Percentiles rank a stretch among this genome's conserved stretches.
Evolutionary conservation across 163 green algal genomes (phyloP).

Genomic region (Trebouxia gelatinosa): DNA sequence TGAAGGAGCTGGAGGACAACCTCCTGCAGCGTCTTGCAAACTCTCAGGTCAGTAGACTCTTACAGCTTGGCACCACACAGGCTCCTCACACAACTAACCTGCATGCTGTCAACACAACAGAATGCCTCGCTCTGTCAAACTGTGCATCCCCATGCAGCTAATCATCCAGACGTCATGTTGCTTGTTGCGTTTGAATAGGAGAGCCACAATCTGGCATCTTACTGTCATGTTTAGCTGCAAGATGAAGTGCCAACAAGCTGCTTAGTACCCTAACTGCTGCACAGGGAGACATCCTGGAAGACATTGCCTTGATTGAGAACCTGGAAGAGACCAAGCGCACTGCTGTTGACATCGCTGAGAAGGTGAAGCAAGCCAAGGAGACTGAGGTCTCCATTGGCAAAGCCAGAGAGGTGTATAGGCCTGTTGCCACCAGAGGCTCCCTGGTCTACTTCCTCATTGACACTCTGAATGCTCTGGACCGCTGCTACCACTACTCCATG

Average conservation of each 20-base stretch:
- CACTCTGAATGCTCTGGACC: slow-evolving; percentile 84
- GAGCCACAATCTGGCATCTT: too few species aligned
- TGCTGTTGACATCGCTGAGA: slow-evolving; percentile 79
- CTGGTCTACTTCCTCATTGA: slow-evolving; percentile 93
- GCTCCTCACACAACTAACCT: slow-evolving; percentile 10
- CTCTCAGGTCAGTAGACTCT: slow-evolving; percentile 56
- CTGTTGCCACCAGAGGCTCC: slow-evolving; percentile 78
- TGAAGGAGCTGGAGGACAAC: slow-evolving; percentile 89
- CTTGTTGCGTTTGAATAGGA: too few species aligned
- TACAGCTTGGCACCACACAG: too few species aligned
- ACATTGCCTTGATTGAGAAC: slow-evolving; percentile 91
- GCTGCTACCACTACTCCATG: slow-evolving; percentile 96
- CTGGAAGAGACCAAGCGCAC: slow-evolving; percentile 94
- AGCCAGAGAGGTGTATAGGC: slow-evolving; percentile 77
- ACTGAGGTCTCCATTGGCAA: slow-evolving; percentile 78
- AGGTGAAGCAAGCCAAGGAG: slow-evolving; percentile 76
- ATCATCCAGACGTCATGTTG: too few species aligned
- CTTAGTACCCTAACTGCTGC: slow-evolving; percentile 31
- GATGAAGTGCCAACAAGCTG: neutral
- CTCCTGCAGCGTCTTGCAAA: slow-evolving; percentile 84
- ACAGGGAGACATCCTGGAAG: slow-evolving; percentile 92
- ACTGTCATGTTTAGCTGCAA: neutral
- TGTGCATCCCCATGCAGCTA: too few species aligned
- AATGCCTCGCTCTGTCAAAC: too few species aligned
- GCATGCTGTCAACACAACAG: too few species aligned